Conservation (phyloP, 1,284 basidiomycete genomes). For the Trichosporon faecale region DNA sequence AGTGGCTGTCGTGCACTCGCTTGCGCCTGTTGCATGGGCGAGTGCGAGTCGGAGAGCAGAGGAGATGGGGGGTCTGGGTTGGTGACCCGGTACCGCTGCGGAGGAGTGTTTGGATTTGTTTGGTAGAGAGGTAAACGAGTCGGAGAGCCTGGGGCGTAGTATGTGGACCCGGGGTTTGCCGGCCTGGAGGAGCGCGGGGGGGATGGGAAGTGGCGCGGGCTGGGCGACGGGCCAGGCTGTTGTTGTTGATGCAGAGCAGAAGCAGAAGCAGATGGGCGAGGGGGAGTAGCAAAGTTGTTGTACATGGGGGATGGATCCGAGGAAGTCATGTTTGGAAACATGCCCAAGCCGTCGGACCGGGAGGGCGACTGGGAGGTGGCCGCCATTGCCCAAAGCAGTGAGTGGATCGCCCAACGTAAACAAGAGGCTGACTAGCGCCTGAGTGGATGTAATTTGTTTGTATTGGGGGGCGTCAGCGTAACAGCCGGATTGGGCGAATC, state of each 20-base stretch:
- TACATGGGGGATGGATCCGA: neutral
- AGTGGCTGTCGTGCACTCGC: neutral
- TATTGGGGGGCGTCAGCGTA: neutral
- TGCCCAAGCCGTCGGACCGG: slow-evolving; percentile 4
- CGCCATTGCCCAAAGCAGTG: neutral
- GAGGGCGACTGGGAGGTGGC: slow-evolving; percentile 5
- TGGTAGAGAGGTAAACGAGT: slow-evolving; percentile 1
- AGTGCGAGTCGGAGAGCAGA: neutral
- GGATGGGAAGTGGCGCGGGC: neutral
- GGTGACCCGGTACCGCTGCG: neutral
- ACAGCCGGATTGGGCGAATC: slow-evolving; percentile 4
- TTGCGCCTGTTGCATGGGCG: slow-evolving; percentile 1
- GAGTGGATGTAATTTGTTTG: neutral
- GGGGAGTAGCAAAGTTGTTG: neutral
- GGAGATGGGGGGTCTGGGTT: slow-evolving; percentile 1
- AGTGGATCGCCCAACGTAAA: neutral
- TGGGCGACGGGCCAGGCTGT: neutral
- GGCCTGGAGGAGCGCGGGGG: neutral
- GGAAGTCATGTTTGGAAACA: neutral
- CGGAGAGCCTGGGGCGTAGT: neutral
- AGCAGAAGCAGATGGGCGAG: neutral
- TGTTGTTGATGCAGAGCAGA: neutral
- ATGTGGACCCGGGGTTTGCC: neutral
- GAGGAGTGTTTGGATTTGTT: slow-evolving; percentile 5
- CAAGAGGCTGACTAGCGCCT: slow-evolving; percentile 4